Percentiles rank a stretch among this genome's conserved stretches.
These are phyloP conservation scores for Skeletonema marinoi DNA, from an alignment of 108 stramenopile genomes.

Conservation along the genomic window DNA sequence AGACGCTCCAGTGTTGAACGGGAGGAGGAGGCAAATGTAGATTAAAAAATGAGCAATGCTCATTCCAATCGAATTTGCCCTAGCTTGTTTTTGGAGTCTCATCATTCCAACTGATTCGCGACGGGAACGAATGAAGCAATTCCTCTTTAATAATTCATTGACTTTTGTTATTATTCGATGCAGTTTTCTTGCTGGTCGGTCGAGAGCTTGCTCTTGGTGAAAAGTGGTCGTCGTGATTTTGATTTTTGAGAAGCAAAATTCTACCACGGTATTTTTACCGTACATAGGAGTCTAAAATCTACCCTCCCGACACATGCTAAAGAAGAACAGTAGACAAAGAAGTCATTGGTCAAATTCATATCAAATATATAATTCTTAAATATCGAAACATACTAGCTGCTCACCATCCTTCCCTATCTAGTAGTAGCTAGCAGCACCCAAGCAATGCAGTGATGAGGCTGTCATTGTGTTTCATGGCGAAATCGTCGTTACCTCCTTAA, in stretches of 20 bases:
- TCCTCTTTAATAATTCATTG: not conserved
- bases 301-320: too few relatives aligned
- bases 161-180: slow-evolving; percentile 2
- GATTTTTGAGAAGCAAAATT: too few relatives aligned
- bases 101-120: not conserved
- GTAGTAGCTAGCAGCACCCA: not conserved
- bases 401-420: not conserved
- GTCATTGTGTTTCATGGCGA: not conserved
- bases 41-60: not conserved
- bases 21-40: not conserved
- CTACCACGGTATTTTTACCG: too few relatives aligned
- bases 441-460: too few relatives aligned
- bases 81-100: not conserved
- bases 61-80: not conserved
- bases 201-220: too few relatives aligned
- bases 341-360: not conserved
- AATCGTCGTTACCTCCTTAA: slow-evolving; percentile 44
- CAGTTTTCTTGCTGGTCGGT: not conserved
- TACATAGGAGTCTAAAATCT: too few relatives aligned
- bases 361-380: not conserved
- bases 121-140: not conserved
- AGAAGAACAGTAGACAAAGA: not conserved
- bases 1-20: not conserved
- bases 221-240: too few relatives aligned
- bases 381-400: slow-evolving; percentile 1